A percentile compares a stretch with the other conserved stretches of the same genome.
phyloP scores from a whole-genome alignment of 108 stramenopile species.

The Stephanodiscus triporus region DNA sequence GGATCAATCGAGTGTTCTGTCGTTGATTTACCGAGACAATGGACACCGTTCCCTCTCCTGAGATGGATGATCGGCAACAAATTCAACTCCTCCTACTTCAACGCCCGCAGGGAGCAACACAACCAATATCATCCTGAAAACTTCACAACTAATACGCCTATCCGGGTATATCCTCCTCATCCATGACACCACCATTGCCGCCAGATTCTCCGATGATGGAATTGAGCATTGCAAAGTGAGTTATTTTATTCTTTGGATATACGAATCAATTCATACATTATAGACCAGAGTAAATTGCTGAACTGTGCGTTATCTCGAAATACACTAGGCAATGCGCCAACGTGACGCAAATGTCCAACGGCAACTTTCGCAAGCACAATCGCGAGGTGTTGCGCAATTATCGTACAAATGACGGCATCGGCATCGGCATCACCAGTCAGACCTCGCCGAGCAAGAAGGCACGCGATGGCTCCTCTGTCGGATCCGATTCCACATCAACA shows the following conservation, averaged over 20 bases:
- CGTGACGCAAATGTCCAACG: conserved; percentile 10
- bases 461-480: background rate
- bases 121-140: background rate
- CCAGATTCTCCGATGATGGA: background rate
- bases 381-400: background rate
- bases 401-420: background rate
- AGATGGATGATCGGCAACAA: background rate
- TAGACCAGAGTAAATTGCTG: too few species aligned
- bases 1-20: conserved; percentile 7
- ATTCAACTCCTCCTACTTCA: background rate
- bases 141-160: background rate
- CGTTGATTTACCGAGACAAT: conserved; percentile 18
- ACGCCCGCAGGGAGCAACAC: background rate
- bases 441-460: background rate
- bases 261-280: too few species aligned
- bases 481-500: background rate
- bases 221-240: conserved; percentile 15
- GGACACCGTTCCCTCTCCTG: background rate
- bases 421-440: background rate
- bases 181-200: background rate
- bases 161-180: background rate
- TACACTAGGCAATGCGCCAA: conserved; percentile 2
- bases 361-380: background rate
- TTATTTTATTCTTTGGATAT: background rate
- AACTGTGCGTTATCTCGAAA: too few species aligned